Base-by-base conservation (phyloP, 2,329 filamentous ascomycete genomes). In the Ceratocystis variospora region DNA sequence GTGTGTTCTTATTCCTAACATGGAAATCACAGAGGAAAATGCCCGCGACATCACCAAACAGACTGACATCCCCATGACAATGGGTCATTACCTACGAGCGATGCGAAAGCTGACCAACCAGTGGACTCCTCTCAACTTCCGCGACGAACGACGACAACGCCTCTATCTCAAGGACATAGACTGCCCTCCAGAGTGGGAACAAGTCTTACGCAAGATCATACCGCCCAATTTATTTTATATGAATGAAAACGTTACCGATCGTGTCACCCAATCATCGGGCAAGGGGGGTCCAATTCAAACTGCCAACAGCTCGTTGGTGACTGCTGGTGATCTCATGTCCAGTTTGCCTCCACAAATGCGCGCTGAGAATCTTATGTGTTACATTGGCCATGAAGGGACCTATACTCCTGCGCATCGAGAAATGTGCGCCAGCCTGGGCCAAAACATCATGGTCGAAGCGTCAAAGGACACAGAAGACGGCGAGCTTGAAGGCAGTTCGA, bases 111-210 rank as follows among this genome's bases (percentile, higher is more conserved):
- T 97, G 41, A 86, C 92, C 0, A 87, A 93, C 63, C 90, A 96
- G 73, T 96, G 90, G 79, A 87, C 81, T 7, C 78, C 83, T 0
- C 81, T 80, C 61, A 93, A 89, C 69, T 96, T 88, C 73, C 86
- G 86, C 68, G 88, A 95, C 69, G 85, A 89, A 68, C 83, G 84
- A 46, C 81, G 89, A 25, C 94, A 99, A 73, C 85, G 94, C 12
- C 84, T 97, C 1, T 99, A 99, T 73, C 78, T 97, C 28, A 99
- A 99, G 73, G 94, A 99, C 73, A 96, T 99, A 68, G 94, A 99
- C 74, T 96, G 92, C 71, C 94, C 94, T 0, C 78, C 82, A 0
- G 86, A 93, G 67, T 99, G 94, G 94, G 85, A 87, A 63, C 82
- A 93, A 33, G 86, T 89, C 67, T 77, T 99, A 19, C 84, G 85